phyloP scores from a whole-genome alignment of 176 grass and related monocot genomes.

The Dactylis glomerata region DNA sequence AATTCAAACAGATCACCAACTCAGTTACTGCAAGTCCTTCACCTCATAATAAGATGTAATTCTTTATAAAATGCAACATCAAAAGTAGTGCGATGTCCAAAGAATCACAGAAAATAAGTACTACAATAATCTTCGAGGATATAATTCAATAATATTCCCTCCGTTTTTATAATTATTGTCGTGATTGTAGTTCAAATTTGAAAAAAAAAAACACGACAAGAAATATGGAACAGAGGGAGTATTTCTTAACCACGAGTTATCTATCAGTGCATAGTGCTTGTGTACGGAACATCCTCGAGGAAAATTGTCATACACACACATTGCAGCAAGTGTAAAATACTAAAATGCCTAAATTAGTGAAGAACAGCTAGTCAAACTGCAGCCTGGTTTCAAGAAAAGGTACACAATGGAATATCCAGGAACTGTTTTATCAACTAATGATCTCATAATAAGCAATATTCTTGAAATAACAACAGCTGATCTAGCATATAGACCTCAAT shows the following conservation, averaged over 20 bases:
- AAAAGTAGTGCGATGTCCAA: neutral
- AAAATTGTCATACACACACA: constrained; percentile 9
- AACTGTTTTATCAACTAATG: neutral
- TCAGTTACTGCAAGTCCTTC: too few species aligned
- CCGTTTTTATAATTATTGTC: too few species aligned
- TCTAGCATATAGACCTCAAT: neutral
- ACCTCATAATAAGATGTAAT: too few species aligned
- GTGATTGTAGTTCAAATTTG: too few species aligned
- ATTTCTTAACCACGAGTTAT: too few species aligned
- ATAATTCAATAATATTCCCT: neutral
- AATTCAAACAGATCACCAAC: too few species aligned
- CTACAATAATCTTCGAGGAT: too few species aligned
- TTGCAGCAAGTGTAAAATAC: neutral
- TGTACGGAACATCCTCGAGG: neutral
- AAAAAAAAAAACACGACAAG: too few species aligned
- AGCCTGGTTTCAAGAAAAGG: neutral
- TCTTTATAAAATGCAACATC: too few species aligned
- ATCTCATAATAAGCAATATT: neutral
- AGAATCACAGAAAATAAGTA: too few species aligned
- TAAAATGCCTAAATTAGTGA: neutral
- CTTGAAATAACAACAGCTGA: neutral
- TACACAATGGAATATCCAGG: neutral
- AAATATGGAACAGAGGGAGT: too few species aligned
- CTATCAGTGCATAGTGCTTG: neutral
- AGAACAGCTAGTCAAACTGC: neutral